A percentile compares a stretch with the other conserved stretches of the same genome.
Conservation (phyloP, 2,329 filamentous ascomycete species). For the Arthrobotrys conoides region DNA sequence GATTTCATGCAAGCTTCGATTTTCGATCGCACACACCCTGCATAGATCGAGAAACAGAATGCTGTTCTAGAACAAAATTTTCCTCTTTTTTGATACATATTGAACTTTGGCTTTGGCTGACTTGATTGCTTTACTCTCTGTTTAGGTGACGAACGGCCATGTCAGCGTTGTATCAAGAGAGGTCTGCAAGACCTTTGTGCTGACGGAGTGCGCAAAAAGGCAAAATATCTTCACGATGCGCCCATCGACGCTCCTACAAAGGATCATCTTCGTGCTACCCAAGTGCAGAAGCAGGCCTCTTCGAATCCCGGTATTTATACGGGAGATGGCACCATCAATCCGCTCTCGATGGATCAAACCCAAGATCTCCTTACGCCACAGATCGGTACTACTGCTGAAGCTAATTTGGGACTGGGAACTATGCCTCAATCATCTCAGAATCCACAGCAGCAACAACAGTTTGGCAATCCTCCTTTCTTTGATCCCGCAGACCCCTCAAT, state of each 20-base stretch:
- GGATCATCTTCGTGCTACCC: conserved; percentile 62
- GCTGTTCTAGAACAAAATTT: conserved; percentile 49
- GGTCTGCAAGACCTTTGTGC: conserved; percentile 91
- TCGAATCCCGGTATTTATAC: conserved; percentile 61
- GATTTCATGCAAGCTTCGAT: conserved; percentile 61
- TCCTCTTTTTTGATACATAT: conserved; percentile 3
- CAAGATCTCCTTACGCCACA: conserved; percentile 65
- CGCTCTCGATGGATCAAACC: conserved; percentile 63
- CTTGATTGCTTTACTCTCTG: conserved; percentile 48
- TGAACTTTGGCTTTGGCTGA: conserved; percentile 39
- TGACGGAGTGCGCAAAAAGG: conserved; percentile 97
- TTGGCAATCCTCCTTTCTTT: conserved; percentile 75
- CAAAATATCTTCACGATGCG: conserved; percentile 97
- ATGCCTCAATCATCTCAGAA: conserved; percentile 64
- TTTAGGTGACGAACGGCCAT: conserved; percentile 93
- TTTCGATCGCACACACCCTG: conserved; percentile 58
- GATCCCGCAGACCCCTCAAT: conserved; percentile 91
- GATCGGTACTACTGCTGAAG: conserved; percentile 51
- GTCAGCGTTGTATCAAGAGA: conserved; percentile 92
- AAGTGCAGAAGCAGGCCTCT: conserved; percentile 46
- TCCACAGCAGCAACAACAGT: conserved; percentile 67
- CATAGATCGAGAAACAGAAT: conserved; percentile 56
- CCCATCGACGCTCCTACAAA: conserved; percentile 69
- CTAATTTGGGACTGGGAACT: conserved; percentile 51
- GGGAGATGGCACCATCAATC: conserved; percentile 64